phyloP scores from a whole-genome alignment of 305 asterid species.

The Striga hermonthica region DNA sequence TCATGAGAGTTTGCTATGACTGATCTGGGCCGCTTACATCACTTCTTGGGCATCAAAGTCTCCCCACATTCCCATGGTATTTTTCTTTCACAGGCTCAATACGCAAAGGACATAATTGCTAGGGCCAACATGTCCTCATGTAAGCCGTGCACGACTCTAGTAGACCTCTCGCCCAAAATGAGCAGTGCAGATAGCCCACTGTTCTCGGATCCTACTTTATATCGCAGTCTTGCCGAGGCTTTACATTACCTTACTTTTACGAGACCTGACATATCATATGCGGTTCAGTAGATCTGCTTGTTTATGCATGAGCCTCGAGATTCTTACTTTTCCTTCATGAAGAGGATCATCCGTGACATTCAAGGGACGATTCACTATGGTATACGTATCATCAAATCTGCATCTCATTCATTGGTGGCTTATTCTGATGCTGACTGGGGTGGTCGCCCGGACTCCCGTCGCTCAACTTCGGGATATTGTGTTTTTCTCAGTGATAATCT shows the following conservation, averaged over 20 bases:
- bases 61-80: neutral
- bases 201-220: neutral
- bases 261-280: neutral
- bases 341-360: neutral
- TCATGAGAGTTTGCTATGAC: neutral
- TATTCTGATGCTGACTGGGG: neutral
- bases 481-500: neutral
- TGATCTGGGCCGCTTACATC: neutral
- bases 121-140: neutral
- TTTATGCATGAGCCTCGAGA: neutral
- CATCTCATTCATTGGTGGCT: neutral
- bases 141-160: neutral
- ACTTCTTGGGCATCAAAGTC: neutral
- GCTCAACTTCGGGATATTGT: neutral
- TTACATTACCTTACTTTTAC: neutral
- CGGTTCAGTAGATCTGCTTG: neutral
- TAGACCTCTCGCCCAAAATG: neutral
- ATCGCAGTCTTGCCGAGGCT: neutral
- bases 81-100: neutral
- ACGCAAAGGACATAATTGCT: neutral
- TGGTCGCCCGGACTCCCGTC: neutral
- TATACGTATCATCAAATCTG: neutral
- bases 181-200: neutral
- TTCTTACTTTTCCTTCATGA: too few relatives aligned
- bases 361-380: neutral